These are phyloP conservation scores for Discostella stelligera DNA, from an alignment of 352 stramenopile genomes.

Conservation along the genomic window DNA sequence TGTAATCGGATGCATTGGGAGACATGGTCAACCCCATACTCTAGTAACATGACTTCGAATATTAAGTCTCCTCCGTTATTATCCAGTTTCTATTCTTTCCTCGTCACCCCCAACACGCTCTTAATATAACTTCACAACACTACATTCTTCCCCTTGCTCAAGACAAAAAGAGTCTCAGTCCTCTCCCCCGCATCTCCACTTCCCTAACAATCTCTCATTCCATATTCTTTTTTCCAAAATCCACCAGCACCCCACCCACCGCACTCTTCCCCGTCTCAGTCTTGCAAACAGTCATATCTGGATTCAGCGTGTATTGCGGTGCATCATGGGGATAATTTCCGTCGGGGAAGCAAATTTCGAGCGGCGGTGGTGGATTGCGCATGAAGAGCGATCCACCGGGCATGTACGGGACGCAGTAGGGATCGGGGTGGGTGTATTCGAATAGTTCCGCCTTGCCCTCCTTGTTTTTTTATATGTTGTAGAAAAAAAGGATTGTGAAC, in stretches of 20 bases:
- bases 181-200: background rate
- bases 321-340: slow-evolving; percentile 76
- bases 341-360: slow-evolving; percentile 89
- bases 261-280: slow-evolving; percentile 70
- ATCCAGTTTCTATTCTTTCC: background rate
- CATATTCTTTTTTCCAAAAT: slow-evolving; percentile 85
- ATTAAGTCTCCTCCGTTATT: background rate
- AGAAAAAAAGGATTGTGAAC: background rate
- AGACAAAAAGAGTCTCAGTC: background rate
- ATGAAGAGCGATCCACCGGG: slow-evolving; percentile 97
- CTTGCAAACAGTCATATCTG: slow-evolving; percentile 76
- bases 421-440: slow-evolving; percentile 94
- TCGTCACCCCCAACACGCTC: background rate
- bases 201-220: slow-evolving; percentile 47
- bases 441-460: slow-evolving; percentile 91
- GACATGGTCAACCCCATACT: background rate
- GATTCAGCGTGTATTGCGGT: slow-evolving; percentile 76
- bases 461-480: slow-evolving; percentile 75
- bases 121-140: too few species aligned
- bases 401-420: slow-evolving; percentile 97
- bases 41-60: background rate
- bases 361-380: slow-evolving; percentile 94
- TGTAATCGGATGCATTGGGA: too few species aligned
- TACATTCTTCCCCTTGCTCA: too few species aligned
- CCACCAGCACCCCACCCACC: slow-evolving; percentile 75